These are phyloP conservation scores for Ceratocystis huliohia DNA, from an alignment of 2,329 filamentous ascomycete species.

Conservation along the genomic window DNA sequence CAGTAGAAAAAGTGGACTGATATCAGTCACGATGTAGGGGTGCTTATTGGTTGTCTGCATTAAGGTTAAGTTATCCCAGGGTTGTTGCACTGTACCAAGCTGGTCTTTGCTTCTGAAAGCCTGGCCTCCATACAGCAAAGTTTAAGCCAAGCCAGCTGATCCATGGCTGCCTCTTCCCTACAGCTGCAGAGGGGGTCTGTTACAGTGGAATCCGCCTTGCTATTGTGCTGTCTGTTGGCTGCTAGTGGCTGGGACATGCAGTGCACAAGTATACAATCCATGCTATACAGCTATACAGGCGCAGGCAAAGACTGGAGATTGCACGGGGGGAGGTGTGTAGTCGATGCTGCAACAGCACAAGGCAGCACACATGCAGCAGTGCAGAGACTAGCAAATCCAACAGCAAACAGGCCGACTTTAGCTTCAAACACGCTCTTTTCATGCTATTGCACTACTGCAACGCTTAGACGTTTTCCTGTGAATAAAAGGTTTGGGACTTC, in stretches of 20 bases:
- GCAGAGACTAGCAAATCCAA: background rate
- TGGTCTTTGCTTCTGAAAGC: too few species aligned
- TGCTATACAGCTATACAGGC: constrained; percentile 7
- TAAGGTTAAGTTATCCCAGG: background rate
- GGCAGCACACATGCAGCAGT: too few species aligned
- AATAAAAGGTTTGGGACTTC: background rate
- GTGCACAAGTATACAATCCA: background rate
- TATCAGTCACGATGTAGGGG: too few species aligned
- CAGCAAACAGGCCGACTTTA: background rate
- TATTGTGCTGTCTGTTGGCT: background rate
- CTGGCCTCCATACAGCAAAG: background rate
- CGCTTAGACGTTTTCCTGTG: background rate
- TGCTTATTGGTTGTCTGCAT: background rate
- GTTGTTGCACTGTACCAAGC: background rate
- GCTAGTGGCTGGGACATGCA: background rate
- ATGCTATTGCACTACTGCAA: constrained; percentile 12
- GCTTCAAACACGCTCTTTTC: background rate
- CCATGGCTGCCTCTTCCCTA: constrained; percentile 2
- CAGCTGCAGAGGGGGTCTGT: background rate
- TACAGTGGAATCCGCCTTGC: background rate
- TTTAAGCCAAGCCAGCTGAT: background rate
- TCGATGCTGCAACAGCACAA: background rate
- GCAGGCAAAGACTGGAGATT: background rate
- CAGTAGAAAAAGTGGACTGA: too few species aligned
- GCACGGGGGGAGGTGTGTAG: background rate